A percentile compares a stretch with the other conserved stretches of the same genome.
Conservation (phyloP, 176 grass and related monocot species). For the Puya raimondii region DNA sequence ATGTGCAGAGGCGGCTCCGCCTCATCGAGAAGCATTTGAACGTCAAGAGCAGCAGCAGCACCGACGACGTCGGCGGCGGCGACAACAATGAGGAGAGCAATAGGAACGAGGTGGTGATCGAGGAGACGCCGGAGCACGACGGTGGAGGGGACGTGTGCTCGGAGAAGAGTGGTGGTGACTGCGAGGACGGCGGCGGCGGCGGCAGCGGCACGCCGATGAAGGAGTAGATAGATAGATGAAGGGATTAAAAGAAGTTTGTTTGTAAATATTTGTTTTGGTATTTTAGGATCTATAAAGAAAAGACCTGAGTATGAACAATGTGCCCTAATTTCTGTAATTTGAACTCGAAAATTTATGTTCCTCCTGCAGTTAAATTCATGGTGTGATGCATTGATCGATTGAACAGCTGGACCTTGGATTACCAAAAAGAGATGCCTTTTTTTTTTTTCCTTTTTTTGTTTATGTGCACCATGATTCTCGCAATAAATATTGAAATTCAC, state of each 20-base stretch:
- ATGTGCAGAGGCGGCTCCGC: constrained; percentile 53
- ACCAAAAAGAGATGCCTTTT: not conserved
- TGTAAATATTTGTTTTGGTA: not conserved
- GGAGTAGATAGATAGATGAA: constrained; percentile 8
- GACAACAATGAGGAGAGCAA: constrained; percentile 24
- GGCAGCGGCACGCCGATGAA: constrained; percentile 4
- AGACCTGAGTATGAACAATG: no score
- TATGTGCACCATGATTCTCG: not conserved
- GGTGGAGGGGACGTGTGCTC: constrained; percentile 21
- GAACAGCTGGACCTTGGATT: not conserved
- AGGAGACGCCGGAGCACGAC: constrained; percentile 22
- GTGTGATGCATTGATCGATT: no score
- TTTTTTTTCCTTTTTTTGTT: not conserved
- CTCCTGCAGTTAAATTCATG: no score
- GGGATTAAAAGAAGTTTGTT: not conserved
- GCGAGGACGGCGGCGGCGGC: not conserved
- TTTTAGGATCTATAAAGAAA: not conserved
- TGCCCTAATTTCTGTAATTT: no score
- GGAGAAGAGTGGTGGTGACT: constrained; percentile 15
- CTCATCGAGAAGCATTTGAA: constrained; percentile 40
- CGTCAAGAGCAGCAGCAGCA: constrained; percentile 22
- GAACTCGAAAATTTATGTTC: no score
- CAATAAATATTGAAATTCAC: not conserved
- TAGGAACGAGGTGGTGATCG: constrained; percentile 14
- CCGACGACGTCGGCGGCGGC: constrained; percentile 6